A percentile compares a stretch with the other conserved stretches of the same genome.
These are phyloP conservation scores for Zygotorulaspora danielsina DNA, from an alignment of 805 yeast species.

Conservation along the genomic window DNA sequence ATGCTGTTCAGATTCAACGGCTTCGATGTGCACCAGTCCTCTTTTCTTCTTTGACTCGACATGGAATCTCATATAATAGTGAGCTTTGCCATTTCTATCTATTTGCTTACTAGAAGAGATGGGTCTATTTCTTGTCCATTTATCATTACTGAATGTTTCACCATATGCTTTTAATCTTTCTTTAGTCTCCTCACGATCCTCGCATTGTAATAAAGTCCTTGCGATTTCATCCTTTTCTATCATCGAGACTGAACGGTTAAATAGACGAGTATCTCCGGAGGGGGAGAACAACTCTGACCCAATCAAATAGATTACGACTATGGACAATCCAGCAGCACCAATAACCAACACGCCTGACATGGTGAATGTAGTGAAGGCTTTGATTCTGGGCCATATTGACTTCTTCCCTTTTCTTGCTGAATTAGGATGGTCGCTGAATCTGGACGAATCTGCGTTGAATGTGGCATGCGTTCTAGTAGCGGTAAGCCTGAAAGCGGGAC, in stretches of 20 bases:
- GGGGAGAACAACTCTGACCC: constrained; percentile 81
- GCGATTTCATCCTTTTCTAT: constrained; percentile 65
- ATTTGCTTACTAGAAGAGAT: constrained; percentile 55
- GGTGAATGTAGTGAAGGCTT: constrained; percentile 57
- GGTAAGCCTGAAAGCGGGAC: neutral
- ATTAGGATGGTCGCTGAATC: neutral
- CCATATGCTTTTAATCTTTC: constrained; percentile 80
- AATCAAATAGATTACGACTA: constrained; percentile 65
- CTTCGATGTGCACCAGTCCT: constrained; percentile 77
- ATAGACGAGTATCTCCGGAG: constrained; percentile 85
- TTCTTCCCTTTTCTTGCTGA: constrained; percentile 29
- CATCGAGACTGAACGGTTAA: constrained; percentile 77
- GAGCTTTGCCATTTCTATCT: constrained; percentile 76
- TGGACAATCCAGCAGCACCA: constrained; percentile 66
- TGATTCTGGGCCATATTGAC: constrained; percentile 44
- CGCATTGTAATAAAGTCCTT: constrained; percentile 52
- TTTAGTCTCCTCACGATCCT: constrained; percentile 39
- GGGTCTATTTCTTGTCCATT: constrained; percentile 88
- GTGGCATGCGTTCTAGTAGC: constrained; percentile 7
- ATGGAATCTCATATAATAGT: constrained; percentile 77
- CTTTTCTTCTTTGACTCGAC: constrained; percentile 65
- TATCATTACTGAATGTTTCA: constrained; percentile 57
- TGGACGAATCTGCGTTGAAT: constrained; percentile 13
- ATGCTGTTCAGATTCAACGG: constrained; percentile 56
- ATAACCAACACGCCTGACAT: constrained; percentile 58